Evolutionary conservation across 2,329 filamentous ascomycete genomes (phyloP).

Genomic region (Trichoderma cornu-damae): DNA sequence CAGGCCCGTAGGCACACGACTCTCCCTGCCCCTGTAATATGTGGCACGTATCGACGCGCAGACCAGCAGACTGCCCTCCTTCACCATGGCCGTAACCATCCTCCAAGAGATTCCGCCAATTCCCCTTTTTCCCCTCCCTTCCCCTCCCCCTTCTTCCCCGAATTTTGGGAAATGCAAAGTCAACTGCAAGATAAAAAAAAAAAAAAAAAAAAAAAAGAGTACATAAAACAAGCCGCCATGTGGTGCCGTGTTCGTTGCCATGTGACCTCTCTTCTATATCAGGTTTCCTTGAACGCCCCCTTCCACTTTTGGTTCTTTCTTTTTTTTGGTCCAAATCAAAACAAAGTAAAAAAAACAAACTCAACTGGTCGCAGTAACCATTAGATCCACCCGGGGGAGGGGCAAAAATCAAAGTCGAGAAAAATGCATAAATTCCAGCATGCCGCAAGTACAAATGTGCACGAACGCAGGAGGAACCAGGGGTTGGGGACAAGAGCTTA

Average conservation of each 20-base stretch:
- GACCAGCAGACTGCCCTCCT: not conserved
- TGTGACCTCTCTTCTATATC: constrained; percentile 22
- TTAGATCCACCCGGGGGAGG: constrained; percentile 9
- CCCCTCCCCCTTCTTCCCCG: not conserved
- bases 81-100: not conserved
- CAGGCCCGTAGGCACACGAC: constrained; percentile 3
- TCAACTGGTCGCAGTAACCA: constrained; percentile 13
- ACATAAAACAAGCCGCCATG: constrained; percentile 17
- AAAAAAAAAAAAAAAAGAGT: not conserved
- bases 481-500: too few relatives aligned
- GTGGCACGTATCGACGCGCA: constrained; percentile 1
- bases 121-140: too few relatives aligned
- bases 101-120: too few relatives aligned
- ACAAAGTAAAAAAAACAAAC: constrained; percentile 18
- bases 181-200: not conserved
- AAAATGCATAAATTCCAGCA: constrained; percentile 6
- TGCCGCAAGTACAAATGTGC: not conserved
- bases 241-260: constrained; percentile 19
- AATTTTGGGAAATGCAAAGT: constrained; percentile 5
- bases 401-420: not conserved
- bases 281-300: constrained; percentile 20
- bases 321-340: constrained; percentile 16
- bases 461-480: constrained; percentile 9
- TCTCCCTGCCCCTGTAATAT: constrained; percentile 3
- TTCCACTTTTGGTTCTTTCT: constrained; percentile 14